Percentiles rank a stretch among this genome's conserved stretches.
phyloP scores from a whole-genome alignment of 139 green algal species.

The Desmodesmus armatus region DNA sequence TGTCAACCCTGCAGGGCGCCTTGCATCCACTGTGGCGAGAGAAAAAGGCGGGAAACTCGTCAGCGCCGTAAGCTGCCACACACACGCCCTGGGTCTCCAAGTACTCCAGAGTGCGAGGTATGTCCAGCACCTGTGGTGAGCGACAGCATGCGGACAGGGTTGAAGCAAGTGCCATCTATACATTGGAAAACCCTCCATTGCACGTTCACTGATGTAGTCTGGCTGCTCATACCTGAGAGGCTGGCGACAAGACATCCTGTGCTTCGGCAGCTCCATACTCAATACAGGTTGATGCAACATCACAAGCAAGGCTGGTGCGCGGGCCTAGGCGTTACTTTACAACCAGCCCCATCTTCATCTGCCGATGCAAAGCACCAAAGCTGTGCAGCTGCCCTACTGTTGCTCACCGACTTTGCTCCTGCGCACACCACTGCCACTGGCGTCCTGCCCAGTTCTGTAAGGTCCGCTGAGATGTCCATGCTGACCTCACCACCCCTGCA shows the following conservation, averaged over 20 bases:
- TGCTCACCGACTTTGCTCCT: conserved; percentile 90
- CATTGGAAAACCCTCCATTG: too few species aligned
- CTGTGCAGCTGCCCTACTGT: background rate
- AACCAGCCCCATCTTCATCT: too few species aligned
- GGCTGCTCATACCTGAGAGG: too few species aligned
- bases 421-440: conserved; percentile 96
- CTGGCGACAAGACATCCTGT: too few species aligned
- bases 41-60: conserved; percentile 99
- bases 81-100: conserved; percentile 94
- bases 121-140: conserved; percentile 85
- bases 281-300: too few species aligned
- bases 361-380: too few species aligned
- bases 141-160: background rate
- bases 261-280: too few species aligned
- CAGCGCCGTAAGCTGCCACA: conserved; percentile 81
- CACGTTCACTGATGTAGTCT: too few species aligned
- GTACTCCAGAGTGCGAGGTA: conserved; percentile 95
- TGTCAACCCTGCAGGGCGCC: conserved; percentile 70
- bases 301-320: too few species aligned
- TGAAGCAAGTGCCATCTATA: background rate
- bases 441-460: conserved; percentile 90
- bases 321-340: too few species aligned
- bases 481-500: conserved; percentile 79
- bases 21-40: conserved; percentile 78
- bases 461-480: conserved; percentile 93